Percentiles rank a stretch among this genome's conserved stretches.
Evolutionary conservation across 164 flowering plant genomes (phyloP).

Genomic region (Buxus sempervirens): DNA sequence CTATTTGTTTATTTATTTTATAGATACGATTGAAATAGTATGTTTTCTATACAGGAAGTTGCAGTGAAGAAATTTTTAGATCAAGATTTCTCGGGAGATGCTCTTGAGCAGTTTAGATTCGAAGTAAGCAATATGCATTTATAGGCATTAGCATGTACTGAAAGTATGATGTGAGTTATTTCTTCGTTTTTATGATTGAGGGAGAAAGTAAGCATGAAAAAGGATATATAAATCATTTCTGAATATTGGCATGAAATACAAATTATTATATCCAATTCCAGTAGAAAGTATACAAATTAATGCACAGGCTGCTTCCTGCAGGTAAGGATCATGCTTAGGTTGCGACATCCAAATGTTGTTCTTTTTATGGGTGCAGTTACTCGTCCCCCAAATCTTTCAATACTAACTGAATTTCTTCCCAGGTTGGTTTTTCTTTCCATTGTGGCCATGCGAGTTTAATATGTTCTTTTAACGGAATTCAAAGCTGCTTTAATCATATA

Average conservation of each 20-base stretch:
- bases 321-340: constrained; percentile 87
- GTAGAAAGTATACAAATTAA: constrained; percentile 8
- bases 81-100: constrained; percentile 90
- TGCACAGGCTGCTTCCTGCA: constrained; percentile 29
- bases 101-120: constrained; percentile 74
- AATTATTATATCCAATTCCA: background rate
- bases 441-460: too few species aligned
- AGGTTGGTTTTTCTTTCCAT: constrained; percentile 37
- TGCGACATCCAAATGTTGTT: constrained; percentile 97
- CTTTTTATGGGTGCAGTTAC: constrained; percentile 99
- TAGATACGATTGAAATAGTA: constrained; percentile 5
- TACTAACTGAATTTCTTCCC: constrained; percentile 90
- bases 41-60: constrained; percentile 77
- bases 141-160: background rate
- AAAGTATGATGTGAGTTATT: background rate
- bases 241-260: too few species aligned
- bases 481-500: background rate
- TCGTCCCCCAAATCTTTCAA: constrained; percentile 88
- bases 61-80: constrained; percentile 95
- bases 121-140: constrained; percentile 55
- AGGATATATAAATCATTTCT: too few species aligned
- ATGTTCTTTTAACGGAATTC: background rate
- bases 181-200: background rate
- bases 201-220: too few species aligned
- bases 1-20: constrained; percentile 6